Evolutionary conservation across 331 rosid genomes (phyloP), one percentile per base, ranked within the genome.

Genomic region (Pyrus hybrid): DNA sequence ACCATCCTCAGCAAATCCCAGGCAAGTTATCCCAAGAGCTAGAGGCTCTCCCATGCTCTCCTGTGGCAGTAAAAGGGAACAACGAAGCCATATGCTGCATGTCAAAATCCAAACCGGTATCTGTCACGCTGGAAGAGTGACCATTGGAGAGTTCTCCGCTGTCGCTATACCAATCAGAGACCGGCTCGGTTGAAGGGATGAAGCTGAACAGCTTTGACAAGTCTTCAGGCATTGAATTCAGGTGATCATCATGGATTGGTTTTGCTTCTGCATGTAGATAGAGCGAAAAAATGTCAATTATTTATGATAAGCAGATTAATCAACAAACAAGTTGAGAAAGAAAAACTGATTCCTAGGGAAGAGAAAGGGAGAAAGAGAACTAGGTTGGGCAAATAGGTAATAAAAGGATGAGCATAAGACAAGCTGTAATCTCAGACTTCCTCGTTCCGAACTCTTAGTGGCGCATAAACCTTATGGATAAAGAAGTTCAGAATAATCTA

Each of bases 11-110:
- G 83, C 91, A 89, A 17, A 93, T 83, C 32, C 88, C 81, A 56
- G 93, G 89, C 67, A 93, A 79, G 74, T 83, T 86, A 76, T 91
- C 96, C 98, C 98, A 93, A 41, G 88, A 13, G 81, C 83, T 83
- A 77, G 79, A 79, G 7, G 79, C 81, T 76, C 81, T 86, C 71
- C 79, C 63, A 35, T 80, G 72, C 76, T 81, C 87, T 73, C 89
- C 18, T 63, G 88, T 30, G 37, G 88, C 73, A 62, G 84, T 16
- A 71, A 82, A 81, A 29, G 97, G 95, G 71, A 89, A 86, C 74
- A 90, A 72, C 4, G 96, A 84, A 68, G 89, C 83, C 53, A 89
- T 32, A 13, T 89, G 89, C 62, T 91, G 93, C 64, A 85, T 64
- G 43, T 91, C 93, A 54, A 82, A 83, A 33, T 86, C 86, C 54